Evolutionary conservation across 2,329 filamentous ascomycete species (phyloP).

Genomic region (Cordyceps fumosorosea): DNA sequence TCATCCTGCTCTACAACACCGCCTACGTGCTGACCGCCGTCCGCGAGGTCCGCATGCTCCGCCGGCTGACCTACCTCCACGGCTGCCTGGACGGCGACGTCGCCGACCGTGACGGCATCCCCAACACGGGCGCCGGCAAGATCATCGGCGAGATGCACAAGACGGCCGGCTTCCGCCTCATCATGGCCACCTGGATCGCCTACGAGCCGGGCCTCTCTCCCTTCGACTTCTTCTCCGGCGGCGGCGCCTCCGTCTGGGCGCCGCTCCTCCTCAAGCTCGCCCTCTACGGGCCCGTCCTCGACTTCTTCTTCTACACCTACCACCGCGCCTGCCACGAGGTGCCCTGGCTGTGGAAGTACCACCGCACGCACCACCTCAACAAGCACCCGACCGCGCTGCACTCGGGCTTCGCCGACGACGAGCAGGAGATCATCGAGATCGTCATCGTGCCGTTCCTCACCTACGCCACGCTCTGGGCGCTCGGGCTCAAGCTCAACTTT

Average conservation of each 20-base stretch:
- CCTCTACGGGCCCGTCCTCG: slow-evolving; percentile 32
- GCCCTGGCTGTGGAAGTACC: slow-evolving; percentile 30
- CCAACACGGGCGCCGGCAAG: slow-evolving; percentile 24
- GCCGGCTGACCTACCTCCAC: slow-evolving; percentile 23
- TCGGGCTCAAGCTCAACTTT: slow-evolving; percentile 37
- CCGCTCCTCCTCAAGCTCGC: slow-evolving; percentile 26
- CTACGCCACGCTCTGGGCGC: slow-evolving; percentile 27
- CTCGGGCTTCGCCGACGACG: slow-evolving; percentile 35
- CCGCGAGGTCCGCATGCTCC: slow-evolving; percentile 24
- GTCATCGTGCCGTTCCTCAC: slow-evolving; percentile 33
- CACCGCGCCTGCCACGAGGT: slow-evolving; percentile 36
- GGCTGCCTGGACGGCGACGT: slow-evolving; percentile 24
- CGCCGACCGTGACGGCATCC: slow-evolving; percentile 29
- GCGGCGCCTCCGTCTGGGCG: slow-evolving; percentile 17
- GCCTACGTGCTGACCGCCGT: slow-evolving; percentile 25
- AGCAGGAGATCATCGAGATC: slow-evolving; percentile 37
- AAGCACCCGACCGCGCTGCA: slow-evolving; percentile 36
- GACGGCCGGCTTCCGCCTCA: slow-evolving; percentile 20
- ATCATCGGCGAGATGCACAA: slow-evolving; percentile 20
- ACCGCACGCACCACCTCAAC: slow-evolving; percentile 39
- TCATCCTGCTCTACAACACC: slow-evolving; percentile 22
- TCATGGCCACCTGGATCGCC: slow-evolving; percentile 20
- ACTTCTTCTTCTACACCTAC: slow-evolving; percentile 37
- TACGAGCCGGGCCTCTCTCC: slow-evolving; percentile 18
- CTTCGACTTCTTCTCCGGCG: background rate